Evolutionary conservation across 2,329 filamentous ascomycete species (phyloP), one percentile per base, ranked within the genome.

Genomic region (Daldinia sp.): DNA sequence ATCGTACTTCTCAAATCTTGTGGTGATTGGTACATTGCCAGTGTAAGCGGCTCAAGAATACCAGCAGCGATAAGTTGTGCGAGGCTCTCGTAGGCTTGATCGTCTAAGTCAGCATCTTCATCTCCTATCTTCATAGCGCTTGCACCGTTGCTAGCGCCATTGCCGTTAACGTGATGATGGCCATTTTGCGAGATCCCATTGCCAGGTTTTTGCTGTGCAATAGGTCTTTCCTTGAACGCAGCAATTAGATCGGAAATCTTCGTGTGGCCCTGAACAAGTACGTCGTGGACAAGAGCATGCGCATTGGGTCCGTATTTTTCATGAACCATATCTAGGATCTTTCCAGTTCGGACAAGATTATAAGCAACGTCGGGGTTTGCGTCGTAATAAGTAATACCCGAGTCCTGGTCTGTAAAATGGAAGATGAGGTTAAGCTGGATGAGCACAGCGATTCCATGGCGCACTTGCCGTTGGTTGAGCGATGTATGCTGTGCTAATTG

Each of bases 401-500:
- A 84, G 58, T 89, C 85, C 58, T 82, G 75, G 62, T 88, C 84
- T 68, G 87, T 86, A 68, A 88, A 85, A 77, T 94, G 90, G 76
- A 88, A 92, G 66, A 96, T 82, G 49, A 98, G 86, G 73, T 94
- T 93, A 75, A 97, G 91, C 75, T 98, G 94, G 39, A 96, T 86
- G 67, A 98, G 88, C 29, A 95, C 90, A 54, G 88, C 89, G 52
- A 99, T 84, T 17, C 91, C 93, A 78, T 94, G 88, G 71, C 90
- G 91, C 67, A 97, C 81, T 74, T 96, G 90, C 54, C 87, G 87
- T n/a, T 85, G 83, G 56, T 85, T 87, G 51, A 97, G 85, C 50
- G 88, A 86, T 17, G 92, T 93, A 73, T 91, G 84, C 52, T 89
- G 87, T 39, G 84, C 84, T 29, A 99, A 82, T 65, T 90, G 87